Conservation (phyloP, 2,329 filamentous ascomycete species). For the Alternaria gansuensis region DNA sequence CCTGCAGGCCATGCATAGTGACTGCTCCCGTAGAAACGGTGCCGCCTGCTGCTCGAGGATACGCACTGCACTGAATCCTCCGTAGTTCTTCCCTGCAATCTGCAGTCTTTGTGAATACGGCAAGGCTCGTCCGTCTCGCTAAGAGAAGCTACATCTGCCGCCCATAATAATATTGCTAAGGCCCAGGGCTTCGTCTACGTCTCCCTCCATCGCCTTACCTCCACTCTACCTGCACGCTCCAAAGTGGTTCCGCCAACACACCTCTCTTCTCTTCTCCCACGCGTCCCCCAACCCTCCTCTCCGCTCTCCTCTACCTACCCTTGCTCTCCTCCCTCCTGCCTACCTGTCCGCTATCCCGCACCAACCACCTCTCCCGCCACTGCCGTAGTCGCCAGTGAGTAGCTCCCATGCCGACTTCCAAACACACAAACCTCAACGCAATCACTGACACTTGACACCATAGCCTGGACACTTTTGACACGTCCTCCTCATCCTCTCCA, state of each 20-base stretch:
- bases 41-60: slow-evolving; percentile 23
- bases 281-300: slow-evolving; percentile 29
- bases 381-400: slow-evolving; percentile 46
- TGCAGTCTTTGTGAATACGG: slow-evolving; percentile 37
- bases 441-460: slow-evolving; percentile 34
- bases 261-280: slow-evolving; percentile 36
- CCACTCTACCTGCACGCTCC: slow-evolving; percentile 23
- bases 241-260: slow-evolving; percentile 26
- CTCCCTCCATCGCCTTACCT: slow-evolving; percentile 37
- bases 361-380: slow-evolving; percentile 49
- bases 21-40: slow-evolving; percentile 20
- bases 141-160: slow-evolving; percentile 38
- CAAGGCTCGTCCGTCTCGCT: slow-evolving; percentile 46
- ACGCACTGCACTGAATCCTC: slow-evolving; percentile 17
- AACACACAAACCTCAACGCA: slow-evolving; percentile 35
- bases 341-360: slow-evolving; percentile 36
- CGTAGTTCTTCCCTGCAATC: slow-evolving; percentile 19
- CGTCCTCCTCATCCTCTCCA: slow-evolving; percentile 18
- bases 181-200: slow-evolving; percentile 21
- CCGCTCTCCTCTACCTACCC: slow-evolving; percentile 29
- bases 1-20: slow-evolving; percentile 22
- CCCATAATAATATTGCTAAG: slow-evolving; percentile 31
- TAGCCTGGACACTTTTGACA: slow-evolving; percentile 18
- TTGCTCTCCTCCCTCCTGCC: slow-evolving; percentile 20
- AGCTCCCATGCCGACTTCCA: slow-evolving; percentile 26